Conservation (phyloP, 2,329 filamentous ascomycete genomes). For the Tolypocladium sp. region DNA sequence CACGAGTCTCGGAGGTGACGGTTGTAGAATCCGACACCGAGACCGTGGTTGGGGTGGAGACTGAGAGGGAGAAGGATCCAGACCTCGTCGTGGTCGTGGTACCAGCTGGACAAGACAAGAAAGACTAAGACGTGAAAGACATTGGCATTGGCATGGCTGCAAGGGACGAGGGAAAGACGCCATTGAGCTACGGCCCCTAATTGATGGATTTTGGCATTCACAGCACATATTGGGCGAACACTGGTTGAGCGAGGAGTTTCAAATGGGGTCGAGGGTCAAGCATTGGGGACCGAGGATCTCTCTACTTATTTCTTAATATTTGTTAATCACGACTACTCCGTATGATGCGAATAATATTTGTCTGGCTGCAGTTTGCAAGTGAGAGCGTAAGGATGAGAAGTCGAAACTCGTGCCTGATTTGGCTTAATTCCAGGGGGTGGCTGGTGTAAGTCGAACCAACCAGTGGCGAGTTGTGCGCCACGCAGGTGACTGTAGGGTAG, state of each 20-base stretch:
- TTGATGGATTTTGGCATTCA: neutral
- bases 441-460: neutral
- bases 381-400: neutral
- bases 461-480: neutral
- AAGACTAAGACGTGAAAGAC: neutral
- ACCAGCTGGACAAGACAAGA: neutral
- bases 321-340: neutral
- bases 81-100: neutral
- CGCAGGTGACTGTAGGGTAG: neutral
- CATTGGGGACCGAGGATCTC: neutral
- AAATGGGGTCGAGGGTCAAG: neutral
- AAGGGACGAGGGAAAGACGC: neutral
- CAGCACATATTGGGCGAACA: neutral
- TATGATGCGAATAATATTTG: neutral
- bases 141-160: neutral
- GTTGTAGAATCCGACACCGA: neutral
- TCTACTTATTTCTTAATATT: neutral
- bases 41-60: neutral
- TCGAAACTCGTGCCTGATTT: neutral
- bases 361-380: neutral
- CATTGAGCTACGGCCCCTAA: neutral
- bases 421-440: neutral
- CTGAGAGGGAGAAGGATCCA: neutral
- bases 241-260: neutral
- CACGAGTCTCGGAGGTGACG: neutral